These are phyloP conservation scores for Onygena corvina DNA, from an alignment of 2,329 filamentous ascomycete species.

Conservation along the genomic window DNA sequence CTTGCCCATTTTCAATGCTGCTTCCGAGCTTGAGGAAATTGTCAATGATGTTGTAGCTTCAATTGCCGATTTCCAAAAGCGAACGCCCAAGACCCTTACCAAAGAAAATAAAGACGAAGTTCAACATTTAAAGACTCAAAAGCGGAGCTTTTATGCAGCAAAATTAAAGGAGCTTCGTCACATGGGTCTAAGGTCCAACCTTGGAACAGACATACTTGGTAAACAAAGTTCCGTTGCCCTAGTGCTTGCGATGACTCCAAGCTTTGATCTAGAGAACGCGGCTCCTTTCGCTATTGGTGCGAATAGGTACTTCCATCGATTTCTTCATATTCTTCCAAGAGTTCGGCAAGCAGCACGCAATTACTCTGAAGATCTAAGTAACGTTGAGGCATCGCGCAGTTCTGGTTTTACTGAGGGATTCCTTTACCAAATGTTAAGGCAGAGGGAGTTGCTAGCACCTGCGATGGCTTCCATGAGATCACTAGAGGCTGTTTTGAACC, in stretches of 20 bases:
- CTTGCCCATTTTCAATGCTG: constrained; percentile 43
- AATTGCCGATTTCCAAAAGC: constrained; percentile 63
- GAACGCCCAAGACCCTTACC: constrained; percentile 67
- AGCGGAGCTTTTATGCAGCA: constrained; percentile 81
- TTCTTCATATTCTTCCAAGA: constrained; percentile 59
- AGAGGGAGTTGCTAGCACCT: constrained; percentile 28
- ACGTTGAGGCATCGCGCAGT: constrained; percentile 65
- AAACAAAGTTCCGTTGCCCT: constrained; percentile 59
- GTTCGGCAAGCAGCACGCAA: constrained; percentile 56
- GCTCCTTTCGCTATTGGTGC: constrained; percentile 31
- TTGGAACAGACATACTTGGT: constrained; percentile 59
- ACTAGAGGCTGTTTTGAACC: constrained; percentile 23
- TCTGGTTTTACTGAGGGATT: constrained; percentile 80
- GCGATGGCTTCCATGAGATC: constrained; percentile 22
- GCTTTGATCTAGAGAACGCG: constrained; percentile 22
- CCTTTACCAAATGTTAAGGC: constrained; percentile 41
- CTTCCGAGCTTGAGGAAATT: constrained; percentile 53
- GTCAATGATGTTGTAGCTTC: constrained; percentile 55
- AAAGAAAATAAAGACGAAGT: constrained; percentile 76
- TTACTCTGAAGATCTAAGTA: constrained; percentile 74
- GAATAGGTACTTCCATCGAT: constrained; percentile 66
- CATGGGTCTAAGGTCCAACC: constrained; percentile 82
- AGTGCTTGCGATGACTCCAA: constrained; percentile 51
- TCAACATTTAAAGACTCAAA: constrained; percentile 81
- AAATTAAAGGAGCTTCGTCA: constrained; percentile 67